Base-by-base conservation (phyloP, 1,139 yeast genomes). In the Magnusiomyces ingens region DNA sequence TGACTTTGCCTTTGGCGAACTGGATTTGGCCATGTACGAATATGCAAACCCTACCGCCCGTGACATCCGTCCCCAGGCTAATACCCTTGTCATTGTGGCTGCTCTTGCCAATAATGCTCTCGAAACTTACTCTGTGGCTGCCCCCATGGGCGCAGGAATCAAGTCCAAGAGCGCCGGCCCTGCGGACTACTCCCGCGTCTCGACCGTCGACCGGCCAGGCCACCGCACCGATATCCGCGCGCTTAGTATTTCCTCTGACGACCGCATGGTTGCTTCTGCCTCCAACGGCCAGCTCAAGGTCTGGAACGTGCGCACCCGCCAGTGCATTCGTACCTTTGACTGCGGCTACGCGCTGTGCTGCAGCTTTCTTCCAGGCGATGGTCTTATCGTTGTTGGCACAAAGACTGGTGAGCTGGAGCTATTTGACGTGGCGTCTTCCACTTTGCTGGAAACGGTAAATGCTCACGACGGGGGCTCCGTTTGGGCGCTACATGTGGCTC, bases 141-240 rank as follows among this genome's bases (percentile, higher is more conserved):
- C 80, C 12, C 84, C 85, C 1, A 75, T 74, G 54, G 73, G 59
- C 1, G 32, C 8, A 26, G 32, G 32, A 5, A 26, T 26, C 32
- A 46, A 46, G 22, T 57, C 62, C 65, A 64, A 64, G 36, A 68
- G 74, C 26, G 69, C 75, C 48, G 70, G 73, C 15, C 76, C 75
- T 53, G 77, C 78, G 48, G 82, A 80, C 43, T 76, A 80, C 15
- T 71, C 78, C 2, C 73, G 75, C 38, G 77, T 72, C 29, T 80
- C 80, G 63, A 70, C 82, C 1, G 75, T 93, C 38, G 96, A 90
- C 49, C 70, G 82, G 48, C 78, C 81, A 50, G 99, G 99, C 26
- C 97, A 91, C 66, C 81, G 97, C 66, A 81, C 88, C 3, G 99
- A 94, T 67, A 78, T 93, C 38, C 78, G 99, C 64, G 79, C 96